Conservation (phyloP, 371 early-diverging fungal genomes). For the Lichtheimia ramosa region DNA sequence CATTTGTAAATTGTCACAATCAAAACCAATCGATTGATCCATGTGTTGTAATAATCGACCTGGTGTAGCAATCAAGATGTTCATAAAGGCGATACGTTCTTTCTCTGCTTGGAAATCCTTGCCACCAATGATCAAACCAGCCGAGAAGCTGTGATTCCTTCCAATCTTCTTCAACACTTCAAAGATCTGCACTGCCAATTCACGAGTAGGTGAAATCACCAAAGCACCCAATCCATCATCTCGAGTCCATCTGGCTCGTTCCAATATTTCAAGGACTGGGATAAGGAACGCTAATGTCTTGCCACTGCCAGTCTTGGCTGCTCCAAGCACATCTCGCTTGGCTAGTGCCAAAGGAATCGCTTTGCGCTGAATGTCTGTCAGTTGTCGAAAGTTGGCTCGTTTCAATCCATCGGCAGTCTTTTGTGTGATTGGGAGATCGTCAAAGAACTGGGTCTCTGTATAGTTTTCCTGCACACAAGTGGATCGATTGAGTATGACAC, state of each 20-base stretch:
- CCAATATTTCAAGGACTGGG: constrained; percentile 87
- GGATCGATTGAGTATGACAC: not conserved
- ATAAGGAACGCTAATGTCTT: constrained; percentile 98
- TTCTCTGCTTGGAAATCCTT: constrained; percentile 90
- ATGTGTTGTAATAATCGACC: constrained; percentile 98
- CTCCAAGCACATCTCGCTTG: constrained; percentile 93
- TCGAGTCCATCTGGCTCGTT: constrained; percentile 80
- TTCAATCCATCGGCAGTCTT: constrained; percentile 71
- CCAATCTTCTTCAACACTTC: constrained; percentile 91
- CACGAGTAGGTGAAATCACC: constrained; percentile 98
- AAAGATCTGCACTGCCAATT: constrained; percentile 97
- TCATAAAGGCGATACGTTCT: constrained; percentile 85
- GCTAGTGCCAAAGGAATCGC: constrained; percentile 88
- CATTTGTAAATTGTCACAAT: constrained; percentile 80
- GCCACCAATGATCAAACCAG: constrained; percentile 97
- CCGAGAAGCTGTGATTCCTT: constrained; percentile 82
- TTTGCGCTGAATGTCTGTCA: constrained; percentile 97
- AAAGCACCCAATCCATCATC: constrained; percentile 90
- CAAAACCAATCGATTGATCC: constrained; percentile 93
- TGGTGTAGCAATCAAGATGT: constrained; percentile 96
- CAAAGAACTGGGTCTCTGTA: constrained; percentile 38
- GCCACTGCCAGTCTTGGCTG: constrained; percentile 99
- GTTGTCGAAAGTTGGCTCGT: constrained; percentile 79
- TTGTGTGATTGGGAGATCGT: constrained; percentile 69
- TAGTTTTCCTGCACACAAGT: constrained; percentile 34